Base-by-base conservation (phyloP, 225 moss, liverwort and hornwort species). In the Physcomitrium patens region DNA sequence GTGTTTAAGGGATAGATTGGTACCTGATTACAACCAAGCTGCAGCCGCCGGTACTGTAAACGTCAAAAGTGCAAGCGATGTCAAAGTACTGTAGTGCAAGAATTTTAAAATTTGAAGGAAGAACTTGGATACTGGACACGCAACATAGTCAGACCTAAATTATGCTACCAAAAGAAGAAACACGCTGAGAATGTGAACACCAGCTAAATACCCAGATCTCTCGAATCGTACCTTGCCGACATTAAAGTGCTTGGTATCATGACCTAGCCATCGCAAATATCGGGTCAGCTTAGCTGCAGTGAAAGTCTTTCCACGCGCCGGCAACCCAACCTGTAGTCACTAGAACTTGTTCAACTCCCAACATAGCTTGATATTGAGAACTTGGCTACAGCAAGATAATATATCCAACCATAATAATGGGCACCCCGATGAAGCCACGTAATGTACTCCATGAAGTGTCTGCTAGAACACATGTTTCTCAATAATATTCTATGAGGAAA, bases 221-320 rank as follows among this genome's bases (percentile, higher is more conserved):
- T 60, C 56, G 61, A 71, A 71, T 75, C 71, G 17, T 76, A 99
- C 97, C 82, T 95, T 99, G 67, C 99, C 99, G 68, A 99, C 93
- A 77, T 99, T 99, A 60, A 99, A 99, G 69, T 99, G 99, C 83
- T 99, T 99, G 57, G 99, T 99, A 65, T 99, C 95, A 90, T 99
- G 99, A 71, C 99, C 99, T 49, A 99, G 84, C 99, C 99, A 99
- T 64, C 99, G 90, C 69, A 99, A 88, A 74, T 99, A 99, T 92
- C 99, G 89, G 18, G 99, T 99, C 72, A 99, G 86, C 80, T 99
- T 99, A n/a, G 99, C 99, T 59, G 99, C 95, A 53, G 99, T 99
- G 79, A 99, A 99, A 9, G 95, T 99, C 73, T 99, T 99, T 65
- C 99, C 99, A 69, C 99, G 83, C 65, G 99, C 99, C 66, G 99